Evolutionary conservation across 352 stramenopile species (phyloP).

Genomic region (Elongisporangium undulatum): DNA sequence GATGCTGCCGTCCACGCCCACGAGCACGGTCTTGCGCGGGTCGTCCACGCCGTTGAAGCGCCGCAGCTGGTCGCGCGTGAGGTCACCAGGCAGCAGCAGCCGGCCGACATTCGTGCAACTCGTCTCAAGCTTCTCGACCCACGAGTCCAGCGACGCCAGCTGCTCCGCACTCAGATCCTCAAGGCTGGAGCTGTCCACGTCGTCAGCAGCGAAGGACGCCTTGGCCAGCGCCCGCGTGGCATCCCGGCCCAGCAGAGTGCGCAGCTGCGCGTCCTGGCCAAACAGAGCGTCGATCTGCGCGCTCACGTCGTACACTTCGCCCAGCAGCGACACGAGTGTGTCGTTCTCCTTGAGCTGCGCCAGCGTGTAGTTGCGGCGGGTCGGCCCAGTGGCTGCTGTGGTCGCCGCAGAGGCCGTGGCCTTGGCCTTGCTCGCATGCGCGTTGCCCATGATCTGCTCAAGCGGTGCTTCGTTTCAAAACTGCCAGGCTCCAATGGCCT

Average conservation of each 20-base stretch:
- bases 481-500: too few species aligned
- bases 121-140: slow-evolving; percentile 80
- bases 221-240: slow-evolving; percentile 87
- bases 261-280: neutral
- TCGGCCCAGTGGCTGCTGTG: too few species aligned
- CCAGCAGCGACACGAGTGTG: neutral
- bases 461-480: too few species aligned
- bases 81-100: slow-evolving; percentile 52
- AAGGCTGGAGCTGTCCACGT: slow-evolving; percentile 53
- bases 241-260: slow-evolving; percentile 88
- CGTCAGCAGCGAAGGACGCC: slow-evolving; percentile 72
- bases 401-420: too few species aligned
- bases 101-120: slow-evolving; percentile 88
- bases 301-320: neutral
- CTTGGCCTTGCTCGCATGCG: too few species aligned
- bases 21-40: slow-evolving; percentile 74
- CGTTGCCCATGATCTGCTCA: too few species aligned
- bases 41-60: slow-evolving; percentile 66
- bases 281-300: neutral
- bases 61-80: slow-evolving; percentile 65
- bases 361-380: neutral
- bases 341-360: neutral
- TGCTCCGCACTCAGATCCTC: slow-evolving; percentile 29
- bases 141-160: slow-evolving; percentile 46
- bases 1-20: slow-evolving; percentile 86